Percentiles rank a stretch among this genome's conserved stretches.
Conservation (phyloP, 139 green algal species). For the Picochlorum sp. region DNA sequence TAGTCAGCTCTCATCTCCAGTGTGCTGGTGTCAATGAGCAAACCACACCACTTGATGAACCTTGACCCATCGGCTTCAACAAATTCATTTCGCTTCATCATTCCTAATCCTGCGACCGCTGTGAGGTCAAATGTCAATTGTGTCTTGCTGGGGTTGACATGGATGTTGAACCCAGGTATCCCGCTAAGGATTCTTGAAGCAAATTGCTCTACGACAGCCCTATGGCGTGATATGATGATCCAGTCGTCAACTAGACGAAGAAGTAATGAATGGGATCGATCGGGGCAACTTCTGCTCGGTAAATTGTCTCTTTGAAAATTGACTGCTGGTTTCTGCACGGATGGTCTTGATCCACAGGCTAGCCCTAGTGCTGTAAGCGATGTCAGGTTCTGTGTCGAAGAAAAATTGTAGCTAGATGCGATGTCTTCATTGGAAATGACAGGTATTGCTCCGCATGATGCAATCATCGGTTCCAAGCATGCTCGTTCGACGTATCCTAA, state of each 20-base stretch:
- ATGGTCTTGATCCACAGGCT: too few species aligned
- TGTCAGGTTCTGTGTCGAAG: too few species aligned
- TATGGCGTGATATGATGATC: slow-evolving; percentile 60
- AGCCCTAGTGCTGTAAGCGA: too few species aligned
- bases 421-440: too few species aligned
- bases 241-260: slow-evolving; percentile 83
- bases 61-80: slow-evolving; percentile 14
- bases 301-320: too few species aligned
- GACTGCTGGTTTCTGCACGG: too few species aligned
- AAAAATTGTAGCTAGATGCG: slow-evolving; percentile 16
- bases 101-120: neutral
- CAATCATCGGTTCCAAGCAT: slow-evolving; percentile 51
- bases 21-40: slow-evolving; percentile 63
- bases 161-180: slow-evolving; percentile 56
- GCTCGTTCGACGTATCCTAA: slow-evolving; percentile 69
- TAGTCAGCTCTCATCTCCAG: slow-evolving; percentile 85
- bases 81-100: neutral
- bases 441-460: slow-evolving; percentile 1
- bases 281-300: neutral
- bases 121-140: slow-evolving; percentile 52
- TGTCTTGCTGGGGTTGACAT: slow-evolving; percentile 81
- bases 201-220: slow-evolving; percentile 47
- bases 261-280: slow-evolving; percentile 38
- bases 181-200: slow-evolving; percentile 39
- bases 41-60: slow-evolving; percentile 80